Conservation (phyloP, 768 basidiomycete species). For the Agrocybe pediades region DNA sequence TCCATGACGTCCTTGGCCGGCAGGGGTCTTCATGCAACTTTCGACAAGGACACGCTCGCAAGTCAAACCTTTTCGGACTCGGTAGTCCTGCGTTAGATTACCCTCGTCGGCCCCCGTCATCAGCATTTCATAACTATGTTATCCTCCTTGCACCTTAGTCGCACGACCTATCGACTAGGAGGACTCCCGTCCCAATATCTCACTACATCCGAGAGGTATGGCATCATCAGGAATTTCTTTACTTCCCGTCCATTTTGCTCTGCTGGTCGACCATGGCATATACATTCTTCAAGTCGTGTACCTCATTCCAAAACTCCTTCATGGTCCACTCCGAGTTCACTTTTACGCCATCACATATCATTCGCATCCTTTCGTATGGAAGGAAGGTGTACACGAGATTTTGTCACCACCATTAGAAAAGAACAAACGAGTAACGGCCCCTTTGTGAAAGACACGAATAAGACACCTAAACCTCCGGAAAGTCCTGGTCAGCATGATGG, state of each 20-base stretch:
- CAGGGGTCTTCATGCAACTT: not conserved
- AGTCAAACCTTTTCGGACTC: too few species aligned
- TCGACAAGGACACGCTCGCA: too few species aligned
- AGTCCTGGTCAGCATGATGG: not conserved
- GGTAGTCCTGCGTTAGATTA: too few species aligned
- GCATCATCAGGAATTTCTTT: constrained; percentile 60
- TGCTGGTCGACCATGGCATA: not conserved
- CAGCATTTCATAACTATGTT: constrained; percentile 7
- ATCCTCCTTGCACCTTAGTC: not conserved
- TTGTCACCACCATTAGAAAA: constrained; percentile 8
- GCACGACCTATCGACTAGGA: not conserved
- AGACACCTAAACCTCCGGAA: constrained; percentile 15
- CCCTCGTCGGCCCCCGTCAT: too few species aligned
- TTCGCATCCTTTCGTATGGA: not conserved
- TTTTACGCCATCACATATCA: not conserved
- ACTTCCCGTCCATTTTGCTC: constrained; percentile 19
- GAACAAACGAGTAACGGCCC: constrained; percentile 9
- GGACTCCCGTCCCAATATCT: not conserved
- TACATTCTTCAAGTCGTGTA: not conserved
- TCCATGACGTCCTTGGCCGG: constrained; percentile 5
- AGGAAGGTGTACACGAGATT: not conserved
- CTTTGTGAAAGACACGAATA: constrained; percentile 11
- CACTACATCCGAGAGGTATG: constrained; percentile 54
- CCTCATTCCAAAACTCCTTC: not conserved
- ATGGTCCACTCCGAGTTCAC: not conserved